Conservation (phyloP, 192 early-diverging fungal genomes). For the Backusella circina region DNA sequence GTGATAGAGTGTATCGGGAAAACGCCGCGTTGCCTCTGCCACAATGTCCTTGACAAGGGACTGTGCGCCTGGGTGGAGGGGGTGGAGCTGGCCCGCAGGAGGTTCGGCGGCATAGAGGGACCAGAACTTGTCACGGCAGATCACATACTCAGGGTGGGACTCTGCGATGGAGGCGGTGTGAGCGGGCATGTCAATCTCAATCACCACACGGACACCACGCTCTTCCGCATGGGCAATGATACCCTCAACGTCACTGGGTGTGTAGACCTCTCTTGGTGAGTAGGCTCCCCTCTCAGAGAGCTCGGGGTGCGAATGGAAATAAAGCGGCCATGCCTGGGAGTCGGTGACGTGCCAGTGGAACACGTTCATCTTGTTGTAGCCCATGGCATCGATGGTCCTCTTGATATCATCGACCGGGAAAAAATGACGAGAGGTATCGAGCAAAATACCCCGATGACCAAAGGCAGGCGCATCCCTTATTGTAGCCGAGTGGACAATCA, state of each 20-base stretch:
- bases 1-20: conserved; percentile 73
- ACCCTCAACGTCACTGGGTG: conserved; percentile 57
- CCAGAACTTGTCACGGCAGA: conserved; percentile 60
- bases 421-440: conserved; percentile 69
- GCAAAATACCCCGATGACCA: conserved; percentile 62
- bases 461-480: conserved; percentile 61
- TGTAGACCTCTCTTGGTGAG: conserved; percentile 59
- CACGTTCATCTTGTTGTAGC: conserved; percentile 74
- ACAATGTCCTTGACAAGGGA: conserved; percentile 57
- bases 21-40: conserved; percentile 53
- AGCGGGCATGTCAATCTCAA: conserved; percentile 85
- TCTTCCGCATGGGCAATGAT: conserved; percentile 66
- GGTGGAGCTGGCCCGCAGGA: conserved; percentile 79
- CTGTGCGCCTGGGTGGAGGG: conserved; percentile 55
- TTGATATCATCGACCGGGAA: conserved; percentile 52
- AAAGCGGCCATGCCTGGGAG: conserved; percentile 68
- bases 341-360: conserved; percentile 78
- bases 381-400: conserved; percentile 64
- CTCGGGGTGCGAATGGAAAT: conserved; percentile 57
- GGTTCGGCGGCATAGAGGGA: conserved; percentile 68
- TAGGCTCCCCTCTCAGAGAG: conserved; percentile 64
- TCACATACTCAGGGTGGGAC: conserved; percentile 50
- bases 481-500: conserved; percentile 52
- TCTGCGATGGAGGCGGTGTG: conserved; percentile 52
- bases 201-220: conserved; percentile 77